Percentiles rank a stretch among this genome's conserved stretches.
Conservation (phyloP, 345 rosid species). For the rapeseed (Brassica napus) region Da-Ae NC_063435.1:12664001-12664500, state of each 20-base stretch:
- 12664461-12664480: constrained; percentile 42
- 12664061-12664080: constrained; percentile 77
- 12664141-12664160: not conserved
- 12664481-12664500: constrained; percentile 6
- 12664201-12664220: constrained; percentile 81
- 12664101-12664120: constrained; percentile 86
- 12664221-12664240: constrained; percentile 66
- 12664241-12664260: constrained; percentile 80
- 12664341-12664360: constrained; percentile 64
- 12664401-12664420: constrained; percentile 54
- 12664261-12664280: constrained; percentile 74
- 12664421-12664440: not conserved
- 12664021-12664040: constrained; percentile 85
- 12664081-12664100: constrained; percentile 94
- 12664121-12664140: not conserved
- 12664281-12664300: not conserved
- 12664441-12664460: not conserved
- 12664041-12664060: constrained; percentile 83
- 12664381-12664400: constrained; percentile 92
- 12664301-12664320: not conserved
- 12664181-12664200: constrained; percentile 57
- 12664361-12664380: constrained; percentile 70
- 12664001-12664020: constrained; percentile 99
- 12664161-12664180: not conserved
- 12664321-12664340: constrained; percentile 32